phyloP scores from a whole-genome alignment of 495 filamentous ascomycete species.

The Hyaloscypha bicolor region DNA sequence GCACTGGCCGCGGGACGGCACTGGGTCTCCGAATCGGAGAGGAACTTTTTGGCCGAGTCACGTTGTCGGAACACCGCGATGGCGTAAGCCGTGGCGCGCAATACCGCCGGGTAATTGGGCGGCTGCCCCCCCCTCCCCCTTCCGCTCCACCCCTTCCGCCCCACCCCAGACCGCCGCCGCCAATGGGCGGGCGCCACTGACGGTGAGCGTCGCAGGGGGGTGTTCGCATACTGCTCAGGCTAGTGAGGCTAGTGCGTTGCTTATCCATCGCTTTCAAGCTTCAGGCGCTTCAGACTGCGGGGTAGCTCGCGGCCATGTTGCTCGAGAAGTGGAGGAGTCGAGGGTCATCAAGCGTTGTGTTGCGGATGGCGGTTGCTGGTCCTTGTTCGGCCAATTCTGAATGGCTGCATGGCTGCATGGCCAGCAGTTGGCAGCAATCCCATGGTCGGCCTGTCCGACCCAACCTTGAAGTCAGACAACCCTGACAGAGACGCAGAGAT shows the following conservation, averaged over 20 bases:
- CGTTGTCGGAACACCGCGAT: not conserved
- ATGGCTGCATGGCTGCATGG: conserved; percentile 1
- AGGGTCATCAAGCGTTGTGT: too few relatives aligned
- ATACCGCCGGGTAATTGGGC: not conserved
- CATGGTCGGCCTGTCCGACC: conserved; percentile 3
- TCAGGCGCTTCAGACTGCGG: not conserved
- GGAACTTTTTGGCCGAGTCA: not conserved
- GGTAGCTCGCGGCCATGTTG: not conserved
- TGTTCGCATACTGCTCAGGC: not conserved
- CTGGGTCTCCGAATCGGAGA: not conserved
- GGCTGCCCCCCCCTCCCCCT: not conserved
- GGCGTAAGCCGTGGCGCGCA: not conserved
- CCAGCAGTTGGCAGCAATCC: not conserved
- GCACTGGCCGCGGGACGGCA: not conserved
- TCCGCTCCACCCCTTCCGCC: not conserved
- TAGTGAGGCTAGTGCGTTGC: not conserved
- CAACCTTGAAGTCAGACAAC: not conserved
- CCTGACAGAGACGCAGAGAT: not conserved
- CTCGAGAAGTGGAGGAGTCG: not conserved
- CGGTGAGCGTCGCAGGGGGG: not conserved
- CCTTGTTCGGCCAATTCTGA: not conserved
- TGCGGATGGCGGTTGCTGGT: not conserved
- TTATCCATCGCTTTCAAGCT: not conserved
- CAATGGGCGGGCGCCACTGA: not conserved
- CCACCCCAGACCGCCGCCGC: not conserved